Percentiles rank a stretch among this genome's conserved stretches.
Evolutionary conservation across 1,139 yeast genomes (phyloP).

Genomic region (Hanseniaspora gamundiae): DNA sequence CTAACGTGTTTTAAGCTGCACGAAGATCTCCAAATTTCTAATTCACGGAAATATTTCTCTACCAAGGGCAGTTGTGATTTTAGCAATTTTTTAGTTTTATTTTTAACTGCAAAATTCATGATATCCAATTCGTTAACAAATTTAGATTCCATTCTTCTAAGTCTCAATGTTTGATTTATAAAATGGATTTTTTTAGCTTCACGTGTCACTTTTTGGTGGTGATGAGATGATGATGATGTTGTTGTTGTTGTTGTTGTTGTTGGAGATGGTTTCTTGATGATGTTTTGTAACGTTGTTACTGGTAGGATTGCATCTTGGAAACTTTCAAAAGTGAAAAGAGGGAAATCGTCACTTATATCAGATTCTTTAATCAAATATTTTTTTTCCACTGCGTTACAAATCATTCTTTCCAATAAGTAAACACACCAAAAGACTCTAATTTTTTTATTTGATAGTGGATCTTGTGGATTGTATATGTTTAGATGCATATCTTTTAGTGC

Average conservation of each 20-base stretch:
- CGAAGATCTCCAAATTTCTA: conserved; percentile 40
- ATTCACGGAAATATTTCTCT: conserved; percentile 32
- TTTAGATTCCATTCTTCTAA: conserved; percentile 43
- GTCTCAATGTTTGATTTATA: conserved; percentile 39
- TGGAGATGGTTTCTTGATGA: conserved; percentile 24
- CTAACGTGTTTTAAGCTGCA: conserved; percentile 26
- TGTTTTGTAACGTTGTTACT: neutral
- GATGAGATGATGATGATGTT: neutral
- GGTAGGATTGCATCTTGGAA: conserved; percentile 10
- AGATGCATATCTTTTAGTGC: conserved; percentile 28
- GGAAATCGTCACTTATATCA: conserved; percentile 30
- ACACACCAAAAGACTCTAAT: conserved; percentile 49
- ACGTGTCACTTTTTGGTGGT: neutral
- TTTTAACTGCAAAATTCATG: conserved; percentile 6
- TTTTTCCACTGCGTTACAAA: conserved; percentile 44
- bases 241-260: neutral
- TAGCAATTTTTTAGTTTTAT: conserved; percentile 13
- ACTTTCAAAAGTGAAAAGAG: conserved; percentile 29
- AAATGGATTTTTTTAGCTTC: conserved; percentile 29
- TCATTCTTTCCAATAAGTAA: conserved; percentile 42
- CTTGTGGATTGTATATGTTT: conserved; percentile 29
- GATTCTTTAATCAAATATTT: conserved; percentile 37
- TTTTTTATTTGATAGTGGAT: conserved; percentile 24
- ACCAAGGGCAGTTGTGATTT: conserved; percentile 32
- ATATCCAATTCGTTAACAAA: conserved; percentile 35